phyloP scores from a whole-genome alignment of 2,329 filamentous ascomycete genomes.

The Diatrype stigma region DNA sequence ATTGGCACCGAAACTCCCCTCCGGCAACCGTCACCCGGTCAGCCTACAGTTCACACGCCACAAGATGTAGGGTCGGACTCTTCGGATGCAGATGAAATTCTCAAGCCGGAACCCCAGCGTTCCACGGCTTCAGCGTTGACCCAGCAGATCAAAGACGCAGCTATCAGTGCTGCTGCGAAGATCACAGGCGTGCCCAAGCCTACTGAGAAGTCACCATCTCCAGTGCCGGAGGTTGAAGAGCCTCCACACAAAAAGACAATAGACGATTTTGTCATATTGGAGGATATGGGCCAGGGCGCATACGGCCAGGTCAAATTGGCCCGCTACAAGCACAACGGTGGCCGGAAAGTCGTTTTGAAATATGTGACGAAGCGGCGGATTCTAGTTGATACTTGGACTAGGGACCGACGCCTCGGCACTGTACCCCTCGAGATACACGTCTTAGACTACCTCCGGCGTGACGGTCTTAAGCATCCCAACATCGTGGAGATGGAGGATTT shows the following conservation, averaged over 20 bases:
- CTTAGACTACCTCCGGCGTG: slow-evolving; percentile 82
- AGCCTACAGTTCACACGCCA: slow-evolving; percentile 57
- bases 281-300: slow-evolving; percentile 97
- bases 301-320: slow-evolving; percentile 97
- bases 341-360: slow-evolving; percentile 88
- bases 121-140: slow-evolving; percentile 47
- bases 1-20: slow-evolving; percentile 67
- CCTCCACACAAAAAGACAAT: slow-evolving; percentile 71
- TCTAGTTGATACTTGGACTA: slow-evolving; percentile 96
- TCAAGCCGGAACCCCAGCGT: slow-evolving; percentile 30
- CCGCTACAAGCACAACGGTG: slow-evolving; percentile 70
- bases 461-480: slow-evolving; percentile 62
- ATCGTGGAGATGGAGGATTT: slow-evolving; percentile 72
- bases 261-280: slow-evolving; percentile 83
- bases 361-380: slow-evolving; percentile 97
- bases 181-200: slow-evolving; percentile 36
- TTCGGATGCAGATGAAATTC: slow-evolving; percentile 49
- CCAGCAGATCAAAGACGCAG: slow-evolving; percentile 54
- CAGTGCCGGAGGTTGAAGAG: slow-evolving; percentile 32
- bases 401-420: slow-evolving; percentile 86
- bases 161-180: slow-evolving; percentile 50
- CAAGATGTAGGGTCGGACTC: slow-evolving; percentile 53
- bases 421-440: slow-evolving; percentile 97
- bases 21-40: slow-evolving; percentile 74
- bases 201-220: slow-evolving; percentile 22